Conservation (phyloP, 129 eudicot species). For the Artemisia annua region DNA sequence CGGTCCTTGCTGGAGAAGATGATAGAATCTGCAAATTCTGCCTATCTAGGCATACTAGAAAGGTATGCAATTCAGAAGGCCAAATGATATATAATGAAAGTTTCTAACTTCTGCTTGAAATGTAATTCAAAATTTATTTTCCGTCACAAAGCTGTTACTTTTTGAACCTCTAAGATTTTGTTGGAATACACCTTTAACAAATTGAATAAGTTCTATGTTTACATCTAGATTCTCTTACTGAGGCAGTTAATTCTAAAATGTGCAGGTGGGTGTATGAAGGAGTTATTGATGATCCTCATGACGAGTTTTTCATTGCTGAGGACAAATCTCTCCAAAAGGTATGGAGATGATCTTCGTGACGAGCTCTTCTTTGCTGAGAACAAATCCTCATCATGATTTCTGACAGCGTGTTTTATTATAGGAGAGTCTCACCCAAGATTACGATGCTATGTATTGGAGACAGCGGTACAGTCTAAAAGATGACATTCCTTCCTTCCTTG, state of each 20-base stretch:
- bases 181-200: not conserved
- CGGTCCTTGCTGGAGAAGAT: conserved; percentile 94
- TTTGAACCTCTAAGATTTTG: not conserved
- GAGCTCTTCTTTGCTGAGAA: conserved; percentile 96
- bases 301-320: conserved; percentile 95
- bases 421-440: conserved; percentile 96
- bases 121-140: no score
- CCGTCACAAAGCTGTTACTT: no score
- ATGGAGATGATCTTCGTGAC: conserved; percentile 73
- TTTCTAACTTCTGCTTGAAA: not conserved
- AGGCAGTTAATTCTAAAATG: conserved; percentile 15
- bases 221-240: conserved; percentile 5
- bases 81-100: not conserved
- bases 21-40: conserved; percentile 90
- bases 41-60: conserved; percentile 93
- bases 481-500: conserved; percentile 93
- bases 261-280: conserved; percentile 99
- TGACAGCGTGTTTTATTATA: conserved; percentile 38
- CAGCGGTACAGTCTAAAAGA: conserved; percentile 92
- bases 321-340: conserved; percentile 90
- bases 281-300: conserved; percentile 94
- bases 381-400: conserved; percentile 21
- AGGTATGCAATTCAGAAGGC: conserved; percentile 46
- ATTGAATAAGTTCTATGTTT: not conserved
- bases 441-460: conserved; percentile 94